Conservation (phyloP, 2,329 filamentous ascomycete genomes). For the Ophiostoma sp. region DNA sequence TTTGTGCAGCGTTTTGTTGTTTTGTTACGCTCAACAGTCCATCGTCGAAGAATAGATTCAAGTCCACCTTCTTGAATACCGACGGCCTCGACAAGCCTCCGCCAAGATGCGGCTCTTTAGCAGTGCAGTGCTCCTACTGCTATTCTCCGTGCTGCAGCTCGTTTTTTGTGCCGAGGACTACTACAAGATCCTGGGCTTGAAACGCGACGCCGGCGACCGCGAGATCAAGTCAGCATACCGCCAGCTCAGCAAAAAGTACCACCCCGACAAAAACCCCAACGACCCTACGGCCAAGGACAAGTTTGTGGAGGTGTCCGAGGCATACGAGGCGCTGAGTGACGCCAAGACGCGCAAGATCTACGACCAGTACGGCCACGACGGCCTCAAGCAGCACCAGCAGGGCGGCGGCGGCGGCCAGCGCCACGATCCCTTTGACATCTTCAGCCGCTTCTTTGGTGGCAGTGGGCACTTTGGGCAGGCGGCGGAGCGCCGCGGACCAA, state of each 20-base stretch:
- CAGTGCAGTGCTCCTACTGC: conserved; percentile 38
- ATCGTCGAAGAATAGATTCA: no score
- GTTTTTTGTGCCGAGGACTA: conserved; percentile 63
- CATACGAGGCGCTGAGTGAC: conserved; percentile 86
- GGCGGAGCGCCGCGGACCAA: conserved; percentile 73
- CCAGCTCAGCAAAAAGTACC: conserved; percentile 86
- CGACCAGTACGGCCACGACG: conserved; percentile 90
- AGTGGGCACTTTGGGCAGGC: conserved; percentile 67
- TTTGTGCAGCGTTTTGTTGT: no score
- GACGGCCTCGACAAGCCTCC: neutral
- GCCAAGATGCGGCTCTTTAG: conserved; percentile 18
- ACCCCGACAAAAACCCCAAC: conserved; percentile 92
- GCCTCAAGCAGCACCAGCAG: conserved; percentile 74
- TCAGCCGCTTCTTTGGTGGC: conserved; percentile 93
- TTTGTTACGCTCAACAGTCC: no score
- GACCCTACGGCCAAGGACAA: conserved; percentile 77
- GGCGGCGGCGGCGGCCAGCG: conserved; percentile 55
- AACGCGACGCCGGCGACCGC: conserved; percentile 71
- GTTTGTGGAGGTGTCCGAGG: conserved; percentile 90
- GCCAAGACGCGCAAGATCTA: conserved; percentile 79
- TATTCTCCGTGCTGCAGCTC: conserved; percentile 51
- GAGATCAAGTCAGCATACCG: conserved; percentile 94
- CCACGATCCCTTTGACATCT: conserved; percentile 92
- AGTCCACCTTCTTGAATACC: no score
- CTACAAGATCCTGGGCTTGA: conserved; percentile 77